Conservation (phyloP, 2,329 filamentous ascomycete genomes). For the Colletotrichum sp. region DNA sequence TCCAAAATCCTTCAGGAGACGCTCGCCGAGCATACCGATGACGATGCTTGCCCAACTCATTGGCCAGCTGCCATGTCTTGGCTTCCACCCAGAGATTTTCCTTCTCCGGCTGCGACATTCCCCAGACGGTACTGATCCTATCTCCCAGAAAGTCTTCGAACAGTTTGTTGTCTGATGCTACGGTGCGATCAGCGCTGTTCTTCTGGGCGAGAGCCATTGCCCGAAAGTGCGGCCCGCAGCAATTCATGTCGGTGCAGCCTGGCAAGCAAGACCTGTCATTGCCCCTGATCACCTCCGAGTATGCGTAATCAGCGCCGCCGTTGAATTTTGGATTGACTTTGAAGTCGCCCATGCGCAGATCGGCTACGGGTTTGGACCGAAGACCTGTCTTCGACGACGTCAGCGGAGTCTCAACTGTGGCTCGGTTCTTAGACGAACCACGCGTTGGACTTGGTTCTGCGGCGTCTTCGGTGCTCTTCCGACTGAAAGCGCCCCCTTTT, state of each 20-base stretch:
- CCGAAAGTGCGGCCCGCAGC: slow-evolving; percentile 76
- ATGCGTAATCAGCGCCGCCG: slow-evolving; percentile 75
- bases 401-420: slow-evolving; percentile 2
- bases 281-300: slow-evolving; percentile 74
- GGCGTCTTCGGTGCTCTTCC: background rate
- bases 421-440: background rate
- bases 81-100: slow-evolving; percentile 76
- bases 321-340: slow-evolving; percentile 79
- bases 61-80: slow-evolving; percentile 73
- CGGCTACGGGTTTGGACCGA: slow-evolving; percentile 60
- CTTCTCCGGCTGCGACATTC: slow-evolving; percentile 66
- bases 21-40: slow-evolving; percentile 73
- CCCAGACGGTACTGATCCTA: slow-evolving; percentile 61
- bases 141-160: slow-evolving; percentile 65
- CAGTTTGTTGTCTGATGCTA: slow-evolving; percentile 50
- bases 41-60: slow-evolving; percentile 78
- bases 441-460: background rate
- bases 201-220: slow-evolving; percentile 65
- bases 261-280: slow-evolving; percentile 73
- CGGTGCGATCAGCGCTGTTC: slow-evolving; percentile 39
- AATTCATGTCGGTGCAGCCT: slow-evolving; percentile 77
- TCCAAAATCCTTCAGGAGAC: slow-evolving; percentile 90
- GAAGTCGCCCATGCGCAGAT: slow-evolving; percentile 75
- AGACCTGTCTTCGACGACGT: slow-evolving; percentile 41
- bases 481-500: background rate